phyloP scores from a whole-genome alignment of 805 yeast genomes.

The Metschnikowia reukaufii region DNA sequence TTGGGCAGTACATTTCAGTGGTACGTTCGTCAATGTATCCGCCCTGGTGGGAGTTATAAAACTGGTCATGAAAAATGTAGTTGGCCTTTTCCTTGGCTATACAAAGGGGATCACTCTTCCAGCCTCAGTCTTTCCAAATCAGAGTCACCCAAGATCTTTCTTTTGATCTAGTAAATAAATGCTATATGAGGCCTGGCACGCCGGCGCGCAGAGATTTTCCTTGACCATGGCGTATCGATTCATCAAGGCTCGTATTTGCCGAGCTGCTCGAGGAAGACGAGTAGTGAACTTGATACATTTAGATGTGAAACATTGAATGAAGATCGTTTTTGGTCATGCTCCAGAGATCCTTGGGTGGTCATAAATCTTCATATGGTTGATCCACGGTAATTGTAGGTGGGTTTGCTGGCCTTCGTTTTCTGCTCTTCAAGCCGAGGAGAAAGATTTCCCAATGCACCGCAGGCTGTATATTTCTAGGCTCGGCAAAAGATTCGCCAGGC shows the following conservation, averaged over 20 bases:
- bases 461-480: conserved; percentile 15
- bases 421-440: conserved; percentile 6
- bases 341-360: not conserved
- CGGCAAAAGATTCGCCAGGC: conserved; percentile 25
- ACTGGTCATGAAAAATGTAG: conserved; percentile 29
- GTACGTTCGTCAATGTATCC: conserved; percentile 70
- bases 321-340: conserved; percentile 4
- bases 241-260: conserved; percentile 3
- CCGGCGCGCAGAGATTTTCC: conserved; percentile 10
- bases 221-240: conserved; percentile 8
- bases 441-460: conserved; percentile 5
- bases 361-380: conserved; percentile 6
- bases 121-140: conserved; percentile 30
- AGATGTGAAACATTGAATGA: conserved; percentile 7
- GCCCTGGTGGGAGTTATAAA: conserved; percentile 23
- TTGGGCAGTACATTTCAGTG: conserved; percentile 57
- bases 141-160: conserved; percentile 8
- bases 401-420: conserved; percentile 10
- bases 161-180: conserved; percentile 33
- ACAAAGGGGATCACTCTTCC: conserved; percentile 77
- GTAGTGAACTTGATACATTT: conserved; percentile 11
- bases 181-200: conserved; percentile 16
- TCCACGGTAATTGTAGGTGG: conserved; percentile 12
- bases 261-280: conserved; percentile 12
- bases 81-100: conserved; percentile 40